Percentiles rank a stretch among this genome's conserved stretches.
Conservation (phyloP, 768 basidiomycete species). For the Calocybe cyanea region DNA sequence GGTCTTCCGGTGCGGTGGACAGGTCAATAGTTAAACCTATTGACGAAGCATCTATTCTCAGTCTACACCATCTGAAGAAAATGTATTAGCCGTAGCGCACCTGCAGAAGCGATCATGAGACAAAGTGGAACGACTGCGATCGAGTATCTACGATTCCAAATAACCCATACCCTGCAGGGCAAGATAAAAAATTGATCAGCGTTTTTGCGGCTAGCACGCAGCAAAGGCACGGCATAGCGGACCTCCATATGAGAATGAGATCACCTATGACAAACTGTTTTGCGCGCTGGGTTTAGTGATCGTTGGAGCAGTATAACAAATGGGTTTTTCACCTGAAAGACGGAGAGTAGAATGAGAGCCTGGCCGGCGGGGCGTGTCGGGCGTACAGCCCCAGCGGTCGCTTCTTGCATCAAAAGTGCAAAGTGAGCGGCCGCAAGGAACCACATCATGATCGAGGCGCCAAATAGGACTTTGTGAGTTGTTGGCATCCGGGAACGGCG, state of each 20-base stretch:
- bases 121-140: slow-evolving; percentile 4
- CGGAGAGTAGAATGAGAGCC: slow-evolving; percentile 5
- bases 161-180: slow-evolving; percentile 13
- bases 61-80: slow-evolving; percentile 25
- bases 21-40: slow-evolving; percentile 20
- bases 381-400: background rate
- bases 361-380: too few relatives aligned
- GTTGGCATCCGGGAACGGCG: background rate
- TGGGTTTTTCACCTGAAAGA: background rate
- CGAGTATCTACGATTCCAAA: slow-evolving; percentile 9
- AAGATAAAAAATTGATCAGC: background rate
- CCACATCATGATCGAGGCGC: slow-evolving; percentile 7
- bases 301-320: background rate
- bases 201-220: background rate
- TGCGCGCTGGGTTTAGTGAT: too few relatives aligned
- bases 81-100: background rate
- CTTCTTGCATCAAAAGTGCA: slow-evolving; percentile 8
- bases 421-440: slow-evolving; percentile 7
- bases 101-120: slow-evolving; percentile 6
- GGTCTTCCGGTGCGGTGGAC: slow-evolving; percentile 7
- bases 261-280: slow-evolving; percentile 13
- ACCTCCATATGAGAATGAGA: slow-evolving; percentile 15
- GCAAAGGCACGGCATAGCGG: too few relatives aligned
- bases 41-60: slow-evolving; percentile 16
- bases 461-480: slow-evolving; percentile 7